phyloP scores from a whole-genome alignment of 495 filamentous ascomycete genomes.

The Trichoderma parareesei region DNA sequence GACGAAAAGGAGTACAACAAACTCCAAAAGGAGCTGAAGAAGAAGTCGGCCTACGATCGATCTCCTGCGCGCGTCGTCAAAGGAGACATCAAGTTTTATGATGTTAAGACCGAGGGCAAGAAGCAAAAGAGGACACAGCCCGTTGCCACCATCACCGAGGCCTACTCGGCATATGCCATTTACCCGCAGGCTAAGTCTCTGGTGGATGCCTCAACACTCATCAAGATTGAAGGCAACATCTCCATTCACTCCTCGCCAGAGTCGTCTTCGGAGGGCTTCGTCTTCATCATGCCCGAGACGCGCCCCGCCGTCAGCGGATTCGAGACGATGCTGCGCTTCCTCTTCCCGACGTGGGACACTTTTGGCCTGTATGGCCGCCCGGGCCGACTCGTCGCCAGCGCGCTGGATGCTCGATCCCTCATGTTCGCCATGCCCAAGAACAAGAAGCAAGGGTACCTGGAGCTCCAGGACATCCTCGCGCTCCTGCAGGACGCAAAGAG shows the following conservation, averaged over 20 bases:
- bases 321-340: constrained; percentile 90
- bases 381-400: constrained; percentile 75
- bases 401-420: constrained; percentile 74
- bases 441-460: constrained; percentile 81
- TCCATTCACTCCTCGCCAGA: constrained; percentile 71
- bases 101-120: constrained; percentile 57
- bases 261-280: constrained; percentile 76
- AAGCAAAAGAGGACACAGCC: constrained; percentile 87
- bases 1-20: constrained; percentile 87
- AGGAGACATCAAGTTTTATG: constrained; percentile 91
- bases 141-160: constrained; percentile 84
- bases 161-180: constrained; percentile 87
- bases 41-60: constrained; percentile 75
- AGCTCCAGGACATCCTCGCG: constrained; percentile 72
- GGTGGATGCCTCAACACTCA: constrained; percentile 86
- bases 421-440: constrained; percentile 98
- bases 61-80: constrained; percentile 54
- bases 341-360: constrained; percentile 91
- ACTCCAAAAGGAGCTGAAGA: constrained; percentile 74
- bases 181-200: constrained; percentile 90
- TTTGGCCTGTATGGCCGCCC: constrained; percentile 91
- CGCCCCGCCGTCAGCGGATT: constrained; percentile 88
- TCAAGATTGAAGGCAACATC: constrained; percentile 90
- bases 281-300: constrained; percentile 95
- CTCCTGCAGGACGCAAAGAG: constrained; percentile 73